phyloP scores from a whole-genome alignment of 352 stramenopile genomes.

The Plasmopara viticola region DNA sequence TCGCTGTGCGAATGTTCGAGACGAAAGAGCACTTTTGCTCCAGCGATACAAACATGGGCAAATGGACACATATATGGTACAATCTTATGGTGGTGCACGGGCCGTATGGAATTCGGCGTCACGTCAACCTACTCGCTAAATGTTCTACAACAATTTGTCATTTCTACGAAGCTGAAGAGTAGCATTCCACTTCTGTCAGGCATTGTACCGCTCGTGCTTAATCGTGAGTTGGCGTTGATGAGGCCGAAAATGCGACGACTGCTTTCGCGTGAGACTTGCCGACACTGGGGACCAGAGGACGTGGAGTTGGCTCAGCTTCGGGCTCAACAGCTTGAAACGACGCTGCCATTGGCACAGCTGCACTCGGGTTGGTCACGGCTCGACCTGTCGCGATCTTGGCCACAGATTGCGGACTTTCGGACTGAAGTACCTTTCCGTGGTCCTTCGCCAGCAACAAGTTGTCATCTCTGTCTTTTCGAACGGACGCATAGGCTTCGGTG shows the following conservation, averaged over 20 bases:
- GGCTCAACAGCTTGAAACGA: conserved; percentile 15
- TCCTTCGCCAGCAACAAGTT: conserved; percentile 47
- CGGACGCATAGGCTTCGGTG: conserved; percentile 2
- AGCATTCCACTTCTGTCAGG: conserved; percentile 4
- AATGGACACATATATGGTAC: neutral
- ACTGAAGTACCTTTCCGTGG: conserved; percentile 63
- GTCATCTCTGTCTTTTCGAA: conserved; percentile 35
- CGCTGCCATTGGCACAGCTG: conserved; percentile 2
- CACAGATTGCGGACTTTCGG: conserved; percentile 68
- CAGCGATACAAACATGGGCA: neutral
- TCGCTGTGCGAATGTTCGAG: conserved; percentile 10
- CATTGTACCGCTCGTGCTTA: too few species aligned
- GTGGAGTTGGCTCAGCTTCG: conserved; percentile 4
- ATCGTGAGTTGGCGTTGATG: too few species aligned
- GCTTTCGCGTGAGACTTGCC: neutral
- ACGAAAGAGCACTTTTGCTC: neutral
- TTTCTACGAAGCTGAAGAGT: conserved; percentile 1
- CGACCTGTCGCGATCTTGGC: conserved; percentile 29
- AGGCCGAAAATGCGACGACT: neutral
- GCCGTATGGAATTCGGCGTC: too few species aligned
- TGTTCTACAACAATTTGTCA: conserved; percentile 5
- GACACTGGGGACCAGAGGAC: too few species aligned
- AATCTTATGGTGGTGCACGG: neutral
- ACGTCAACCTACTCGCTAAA: neutral
- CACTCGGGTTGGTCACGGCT: conserved; percentile 10